Evolutionary conservation across 169 alveolate genomes (phyloP), one percentile per base, ranked within the genome.

Genomic region (Theileria equi): DNA sequence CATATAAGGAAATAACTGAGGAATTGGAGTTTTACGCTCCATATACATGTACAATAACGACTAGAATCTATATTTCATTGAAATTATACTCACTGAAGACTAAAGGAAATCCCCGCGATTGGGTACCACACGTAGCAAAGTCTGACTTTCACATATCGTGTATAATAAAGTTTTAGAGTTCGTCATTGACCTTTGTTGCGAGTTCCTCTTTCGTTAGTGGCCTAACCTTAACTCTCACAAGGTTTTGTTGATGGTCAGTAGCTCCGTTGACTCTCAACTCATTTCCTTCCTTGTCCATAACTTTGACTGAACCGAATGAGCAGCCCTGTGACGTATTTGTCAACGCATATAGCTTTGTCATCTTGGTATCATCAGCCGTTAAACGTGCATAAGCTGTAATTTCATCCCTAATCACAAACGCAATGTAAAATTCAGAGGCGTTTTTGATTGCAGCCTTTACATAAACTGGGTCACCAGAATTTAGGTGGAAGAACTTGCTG

Each of bases 401-500:
- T 40, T 73, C 78, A 11, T 64, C 45, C 5, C 36, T 44, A 26
- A 41, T 62, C 13, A 73, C 55, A 40, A 62, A 63, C 32, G 36
- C 41, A n/a, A 73, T 13, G 7, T 48, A 62, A 1, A 73, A 36
- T 35, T 62, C 61, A 5, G 45, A 47, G 13, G 19, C 40, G 36
- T 62, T 63, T 23, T 26, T 52, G 38, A 73, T 61, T 23, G 47
- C 38, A 11, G 36, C 26, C 35, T 45, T 48, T 25, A 73, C 72
- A 38, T 45, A 57, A 21, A 73, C 49, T 10, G 78, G 50, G 63
- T 73, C 83, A 44, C 83, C 83, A 50, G 73, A 44, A 71, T 73
- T 73, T 50, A 58, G 16, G 52, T 73, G 83, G 78, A 52, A 73
- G 28, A 73, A 73, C 41, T 29, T 43, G 17, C 74, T 57, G 65